Evolutionary conservation across 1,139 yeast genomes (phyloP).

Genomic region (Pichia terricola): DNA sequence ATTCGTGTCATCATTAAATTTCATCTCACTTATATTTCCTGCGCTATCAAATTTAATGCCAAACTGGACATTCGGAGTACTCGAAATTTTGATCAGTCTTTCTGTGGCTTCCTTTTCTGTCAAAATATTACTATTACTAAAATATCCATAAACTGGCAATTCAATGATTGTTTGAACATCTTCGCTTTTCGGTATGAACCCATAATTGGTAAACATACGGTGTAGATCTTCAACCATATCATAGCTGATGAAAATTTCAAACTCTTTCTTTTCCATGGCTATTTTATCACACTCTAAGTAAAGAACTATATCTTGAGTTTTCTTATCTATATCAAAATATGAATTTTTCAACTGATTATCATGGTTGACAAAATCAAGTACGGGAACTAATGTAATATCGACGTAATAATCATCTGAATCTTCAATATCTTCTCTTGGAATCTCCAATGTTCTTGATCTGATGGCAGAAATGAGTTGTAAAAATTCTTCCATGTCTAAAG

Average conservation of each 20-base stretch:
- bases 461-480: slow-evolving; percentile 41
- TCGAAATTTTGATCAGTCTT: slow-evolving; percentile 20
- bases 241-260: slow-evolving; percentile 43
- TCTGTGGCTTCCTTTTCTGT: slow-evolving; percentile 6
- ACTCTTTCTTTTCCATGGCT: slow-evolving; percentile 4
- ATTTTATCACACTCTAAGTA: slow-evolving; percentile 20
- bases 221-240: slow-evolving; percentile 37
- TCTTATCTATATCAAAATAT: slow-evolving; percentile 50
- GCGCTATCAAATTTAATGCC: slow-evolving; percentile 17
- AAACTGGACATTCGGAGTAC: slow-evolving; percentile 28
- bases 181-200: slow-evolving; percentile 40
- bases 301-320: slow-evolving; percentile 37
- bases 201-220: slow-evolving; percentile 44
- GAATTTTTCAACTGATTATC: slow-evolving; percentile 36
- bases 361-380: slow-evolving; percentile 63
- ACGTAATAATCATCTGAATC: slow-evolving; percentile 33
- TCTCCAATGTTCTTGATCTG: slow-evolving; percentile 51
- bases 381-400: slow-evolving; percentile 52
- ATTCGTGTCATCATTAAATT: not conserved
- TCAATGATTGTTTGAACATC: slow-evolving; percentile 16
- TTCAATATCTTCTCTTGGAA: slow-evolving; percentile 34
- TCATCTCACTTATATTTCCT: slow-evolving; percentile 12
- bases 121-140: not conserved
- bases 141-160: slow-evolving; percentile 23
- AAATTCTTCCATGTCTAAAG: slow-evolving; percentile 9